Base-by-base conservation (phyloP, 2,329 filamentous ascomycete species). In the Gnomoniopsis sp. region DNA sequence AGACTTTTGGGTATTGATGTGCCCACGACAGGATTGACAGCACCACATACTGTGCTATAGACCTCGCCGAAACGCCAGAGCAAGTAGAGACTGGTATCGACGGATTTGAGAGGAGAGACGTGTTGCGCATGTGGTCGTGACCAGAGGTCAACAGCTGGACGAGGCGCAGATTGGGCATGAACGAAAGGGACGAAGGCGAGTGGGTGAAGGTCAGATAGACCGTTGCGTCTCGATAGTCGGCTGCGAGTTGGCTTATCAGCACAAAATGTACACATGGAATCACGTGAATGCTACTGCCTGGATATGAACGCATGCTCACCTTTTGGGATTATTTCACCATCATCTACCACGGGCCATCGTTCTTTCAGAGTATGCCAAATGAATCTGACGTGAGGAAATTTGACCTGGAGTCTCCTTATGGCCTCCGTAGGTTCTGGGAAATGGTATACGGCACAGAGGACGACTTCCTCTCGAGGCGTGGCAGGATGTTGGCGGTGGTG, bases 111-210 rank as follows among this genome's bases (percentile, higher is more conserved):
- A 57, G 48, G 1, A 57, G 23, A 14, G 55, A 36, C 17, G 48
- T 49, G 10, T 26, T 47, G 22, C 26, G 46, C 15, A 51, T 22
- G 26, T 57, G 55, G 34, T 57, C 55, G 15, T 57, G 55, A 8
- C 55, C 55, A 4, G 47, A 44, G 46, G 47, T 44, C 36, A 57
- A 36, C 17, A 57, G 55, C 15, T 57, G 55, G 26, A 57, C 38
- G 23, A 57, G 21, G n/a, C 38, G 46, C 2, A 57, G 38, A 23
- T 57, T 57, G 15, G 55, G 55, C 36, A 51, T 51, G 15, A 34
- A 17, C 7, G 15, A 33, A 6, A 57, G 48, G 8, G 47, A 50
- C 6, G 46, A 26, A 15, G 55, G 55, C 11, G 55, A 57, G 22
- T 21, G 26, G 38, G 3, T 26, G 47, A 56, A 56, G 44, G 54